Percentiles rank a stretch among this genome's conserved stretches.
Conservation (phyloP, 2,329 filamentous ascomycete genomes). For the Fusarium sp. region DNA sequence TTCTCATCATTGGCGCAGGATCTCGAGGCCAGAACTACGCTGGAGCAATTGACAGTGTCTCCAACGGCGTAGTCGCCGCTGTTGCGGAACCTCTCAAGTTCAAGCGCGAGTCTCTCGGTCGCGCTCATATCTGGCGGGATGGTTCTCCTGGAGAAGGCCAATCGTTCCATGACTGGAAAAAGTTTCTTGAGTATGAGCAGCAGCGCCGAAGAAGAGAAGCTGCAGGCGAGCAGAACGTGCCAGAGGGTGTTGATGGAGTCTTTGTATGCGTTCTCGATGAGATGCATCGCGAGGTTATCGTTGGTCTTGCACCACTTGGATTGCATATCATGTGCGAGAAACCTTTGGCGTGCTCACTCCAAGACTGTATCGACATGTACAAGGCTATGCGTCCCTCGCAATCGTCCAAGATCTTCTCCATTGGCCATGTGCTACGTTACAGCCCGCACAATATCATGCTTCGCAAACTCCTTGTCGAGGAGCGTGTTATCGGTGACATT, state of each 20-base stretch:
- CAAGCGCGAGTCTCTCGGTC: slow-evolving; percentile 80
- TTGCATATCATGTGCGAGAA: slow-evolving; percentile 97
- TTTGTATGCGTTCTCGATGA: slow-evolving; percentile 84
- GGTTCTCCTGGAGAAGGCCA: slow-evolving; percentile 69
- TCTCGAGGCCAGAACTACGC: slow-evolving; percentile 83
- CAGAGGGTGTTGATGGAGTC: slow-evolving; percentile 70
- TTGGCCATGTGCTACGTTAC: slow-evolving; percentile 94
- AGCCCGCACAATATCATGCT: slow-evolving; percentile 92
- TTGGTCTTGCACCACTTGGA: slow-evolving; percentile 75
- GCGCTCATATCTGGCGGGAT: slow-evolving; percentile 78
- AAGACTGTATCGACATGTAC: slow-evolving; percentile 83
- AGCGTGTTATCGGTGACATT: slow-evolving; percentile 84
- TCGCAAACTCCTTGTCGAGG: slow-evolving; percentile 79
- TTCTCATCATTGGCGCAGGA: slow-evolving; percentile 86
- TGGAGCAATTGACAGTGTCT: slow-evolving; percentile 72
- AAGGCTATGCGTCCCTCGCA: slow-evolving; percentile 61
- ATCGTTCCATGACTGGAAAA: slow-evolving; percentile 78
- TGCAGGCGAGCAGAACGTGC: slow-evolving; percentile 62
- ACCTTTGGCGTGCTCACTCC: slow-evolving; percentile 83
- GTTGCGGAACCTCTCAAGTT: slow-evolving; percentile 85
- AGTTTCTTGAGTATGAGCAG: slow-evolving; percentile 81
- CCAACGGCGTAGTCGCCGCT: slow-evolving; percentile 77
- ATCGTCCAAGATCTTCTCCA: slow-evolving; percentile 76
- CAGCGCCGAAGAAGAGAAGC: slow-evolving; percentile 67
- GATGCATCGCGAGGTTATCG: slow-evolving; percentile 85